Conservation (phyloP, 305 asterid species). For the Fraxinus baroniana region DNA sequence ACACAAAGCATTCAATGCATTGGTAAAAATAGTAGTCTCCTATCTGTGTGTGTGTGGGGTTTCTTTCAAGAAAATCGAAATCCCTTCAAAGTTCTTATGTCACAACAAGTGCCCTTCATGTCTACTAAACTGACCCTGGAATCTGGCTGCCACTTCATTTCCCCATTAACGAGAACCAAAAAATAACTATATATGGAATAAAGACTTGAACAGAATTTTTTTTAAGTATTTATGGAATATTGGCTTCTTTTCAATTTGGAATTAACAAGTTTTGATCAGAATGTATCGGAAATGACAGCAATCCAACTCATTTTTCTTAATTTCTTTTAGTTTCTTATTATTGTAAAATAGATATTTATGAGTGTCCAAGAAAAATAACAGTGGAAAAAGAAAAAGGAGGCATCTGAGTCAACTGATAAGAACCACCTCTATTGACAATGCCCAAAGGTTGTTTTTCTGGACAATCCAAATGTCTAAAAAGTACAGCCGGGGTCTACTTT, state of each 20-base stretch:
- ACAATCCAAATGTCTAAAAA: not conserved
- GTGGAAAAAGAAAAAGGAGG: not conserved
- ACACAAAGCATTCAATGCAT: constrained; percentile 37
- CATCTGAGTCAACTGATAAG: not conserved
- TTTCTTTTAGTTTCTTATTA: not conserved
- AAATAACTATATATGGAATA: not conserved
- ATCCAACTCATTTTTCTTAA: not conserved
- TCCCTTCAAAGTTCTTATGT: constrained; percentile 18
- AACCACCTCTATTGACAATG: not conserved
- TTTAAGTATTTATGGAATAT: constrained; percentile 4
- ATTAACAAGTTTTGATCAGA: constrained; percentile 22
- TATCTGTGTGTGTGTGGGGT: constrained; percentile 18
- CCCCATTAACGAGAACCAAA: not conserved
- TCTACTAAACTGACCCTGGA: constrained; percentile 29
- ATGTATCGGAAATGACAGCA: constrained; percentile 31
- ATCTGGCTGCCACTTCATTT: not conserved
- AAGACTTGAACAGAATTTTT: not conserved
- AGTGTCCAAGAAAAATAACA: not conserved
- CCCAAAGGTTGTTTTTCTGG: not conserved
- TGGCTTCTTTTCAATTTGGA: constrained; percentile 7
- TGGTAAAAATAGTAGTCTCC: constrained; percentile 23
- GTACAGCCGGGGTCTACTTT: not conserved
- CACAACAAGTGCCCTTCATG: constrained; percentile 34
- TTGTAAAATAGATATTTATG: not conserved
- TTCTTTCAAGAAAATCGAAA: constrained; percentile 36